Evolutionary conservation across 2,329 filamentous ascomycete species (phyloP).

Genomic region (Pseudovirgaria hyperparasitica): DNA sequence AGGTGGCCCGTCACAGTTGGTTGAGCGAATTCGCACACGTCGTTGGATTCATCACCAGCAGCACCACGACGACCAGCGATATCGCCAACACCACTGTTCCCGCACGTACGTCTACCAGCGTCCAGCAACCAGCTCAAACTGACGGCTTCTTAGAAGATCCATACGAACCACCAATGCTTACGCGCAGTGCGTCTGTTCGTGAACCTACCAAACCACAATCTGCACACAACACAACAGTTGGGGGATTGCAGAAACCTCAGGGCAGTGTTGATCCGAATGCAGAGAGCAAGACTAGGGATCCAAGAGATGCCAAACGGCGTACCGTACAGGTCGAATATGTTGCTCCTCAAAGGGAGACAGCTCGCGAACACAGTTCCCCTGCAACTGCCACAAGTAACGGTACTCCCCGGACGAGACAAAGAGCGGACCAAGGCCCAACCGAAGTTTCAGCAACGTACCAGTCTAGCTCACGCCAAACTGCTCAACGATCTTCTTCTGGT

Average conservation of each 20-base stretch:
- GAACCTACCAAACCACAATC: slow-evolving; percentile 61
- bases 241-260: slow-evolving; percentile 57
- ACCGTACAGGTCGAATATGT: slow-evolving; percentile 98
- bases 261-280: slow-evolving; percentile 61
- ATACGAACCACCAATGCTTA: slow-evolving; percentile 50
- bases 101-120: slow-evolving; percentile 31
- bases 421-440: slow-evolving; percentile 41
- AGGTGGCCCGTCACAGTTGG: slow-evolving; percentile 97
- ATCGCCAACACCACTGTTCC: slow-evolving; percentile 68
- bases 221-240: slow-evolving; percentile 31
- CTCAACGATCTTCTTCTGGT: slow-evolving; percentile 10
- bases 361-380: slow-evolving; percentile 47
- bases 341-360: slow-evolving; percentile 74
- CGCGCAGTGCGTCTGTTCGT: slow-evolving; percentile 84
- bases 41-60: slow-evolving; percentile 93
- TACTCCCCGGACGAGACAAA: slow-evolving; percentile 38
- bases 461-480: slow-evolving; percentile 11
- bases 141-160: slow-evolving; percentile 29
- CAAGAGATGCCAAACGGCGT: slow-evolving; percentile 79
- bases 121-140: slow-evolving; percentile 7
- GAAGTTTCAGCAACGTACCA: slow-evolving; percentile 27
- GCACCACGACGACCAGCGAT: slow-evolving; percentile 74
- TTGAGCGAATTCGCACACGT: slow-evolving; percentile 93
- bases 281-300: slow-evolving; percentile 51
- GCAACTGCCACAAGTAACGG: slow-evolving; percentile 17